Percentiles rank a stretch among this genome's conserved stretches.
These are phyloP conservation scores for Phytophthora constricta DNA, from an alignment of 352 stramenopile genomes.

Conservation along the genomic window DNA sequence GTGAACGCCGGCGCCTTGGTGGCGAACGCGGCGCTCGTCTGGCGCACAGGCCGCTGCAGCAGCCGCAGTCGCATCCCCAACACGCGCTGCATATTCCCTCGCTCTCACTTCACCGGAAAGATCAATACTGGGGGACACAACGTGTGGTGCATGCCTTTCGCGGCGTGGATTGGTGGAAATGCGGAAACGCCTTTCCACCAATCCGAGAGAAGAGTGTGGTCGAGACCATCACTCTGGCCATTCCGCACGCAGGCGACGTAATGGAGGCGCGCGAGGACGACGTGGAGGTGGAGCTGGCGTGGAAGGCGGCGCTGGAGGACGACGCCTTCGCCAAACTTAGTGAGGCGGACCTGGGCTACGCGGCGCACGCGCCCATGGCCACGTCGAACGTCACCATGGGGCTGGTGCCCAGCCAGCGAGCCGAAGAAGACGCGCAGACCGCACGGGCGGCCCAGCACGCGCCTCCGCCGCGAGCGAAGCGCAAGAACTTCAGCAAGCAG, in stretches of 20 bases:
- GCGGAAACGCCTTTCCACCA: too few species aligned
- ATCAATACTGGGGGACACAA: too few species aligned
- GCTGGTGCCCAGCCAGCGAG: conserved; percentile 21
- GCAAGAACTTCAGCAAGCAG: conserved; percentile 77
- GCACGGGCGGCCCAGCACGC: conserved; percentile 8
- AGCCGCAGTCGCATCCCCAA: conserved; percentile 60
- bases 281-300: conserved; percentile 50
- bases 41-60: conserved; percentile 62
- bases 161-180: conserved; percentile 25
- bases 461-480: conserved; percentile 46
- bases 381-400: background rate
- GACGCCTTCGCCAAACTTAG: conserved; percentile 53
- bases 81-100: conserved; percentile 48
- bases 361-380: background rate
- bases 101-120: background rate
- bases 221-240: conserved; percentile 36
- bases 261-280: conserved; percentile 40
- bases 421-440: conserved; percentile 7
- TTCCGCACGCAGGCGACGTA: conserved; percentile 14
- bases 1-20: conserved; percentile 60
- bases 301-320: conserved; percentile 54
- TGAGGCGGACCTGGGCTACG: conserved; percentile 41
- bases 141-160: conserved; percentile 35
- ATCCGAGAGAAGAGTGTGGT: too few species aligned
- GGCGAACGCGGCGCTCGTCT: conserved; percentile 27